Percentiles rank a stretch among this genome's conserved stretches.
phyloP scores from a whole-genome alignment of 768 basidiomycete species.

The Dioszegia aurantiaca region DNA sequence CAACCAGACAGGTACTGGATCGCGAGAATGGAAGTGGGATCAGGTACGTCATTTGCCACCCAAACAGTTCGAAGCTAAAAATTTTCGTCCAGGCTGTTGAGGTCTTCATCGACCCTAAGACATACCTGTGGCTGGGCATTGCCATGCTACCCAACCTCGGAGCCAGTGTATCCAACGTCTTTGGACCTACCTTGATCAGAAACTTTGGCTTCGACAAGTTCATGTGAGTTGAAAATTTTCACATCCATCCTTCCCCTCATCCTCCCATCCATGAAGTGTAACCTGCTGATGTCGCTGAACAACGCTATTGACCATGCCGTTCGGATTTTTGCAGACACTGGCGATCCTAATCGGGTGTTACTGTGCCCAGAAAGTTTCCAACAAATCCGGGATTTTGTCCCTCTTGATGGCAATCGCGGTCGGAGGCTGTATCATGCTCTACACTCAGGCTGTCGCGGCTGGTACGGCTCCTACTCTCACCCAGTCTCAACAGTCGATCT shows the following conservation, averaged over 20 bases:
- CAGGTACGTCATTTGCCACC: conserved; percentile 17
- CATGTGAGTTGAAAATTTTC: too few species aligned
- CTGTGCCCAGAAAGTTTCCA: conserved; percentile 22
- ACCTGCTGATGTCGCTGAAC: background rate
- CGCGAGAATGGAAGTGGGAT: conserved; percentile 44
- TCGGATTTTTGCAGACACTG: conserved; percentile 54
- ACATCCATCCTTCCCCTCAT: too few species aligned
- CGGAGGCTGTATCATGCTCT: conserved; percentile 41
- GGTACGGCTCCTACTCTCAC: conserved; percentile 17
- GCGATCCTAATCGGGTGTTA: conserved; percentile 42
- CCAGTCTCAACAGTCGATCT: conserved; percentile 20
- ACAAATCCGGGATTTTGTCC: background rate
- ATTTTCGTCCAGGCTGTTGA: conserved; percentile 35
- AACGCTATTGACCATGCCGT: conserved; percentile 59
- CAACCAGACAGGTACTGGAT: conserved; percentile 50
- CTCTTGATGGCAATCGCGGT: conserved; percentile 22
- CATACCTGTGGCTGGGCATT: conserved; percentile 33
- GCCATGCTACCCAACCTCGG: conserved; percentile 39
- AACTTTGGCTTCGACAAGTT: conserved; percentile 35
- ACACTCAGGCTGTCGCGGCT: conserved; percentile 21
- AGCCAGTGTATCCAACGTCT: conserved; percentile 42
- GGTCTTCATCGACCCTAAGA: conserved; percentile 41
- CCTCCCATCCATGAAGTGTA: background rate
- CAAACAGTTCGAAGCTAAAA: too few species aligned
- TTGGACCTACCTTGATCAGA: conserved; percentile 33